Evolutionary conservation across 805 yeast genomes (phyloP).

Genomic region (Lipomyces kockii): DNA sequence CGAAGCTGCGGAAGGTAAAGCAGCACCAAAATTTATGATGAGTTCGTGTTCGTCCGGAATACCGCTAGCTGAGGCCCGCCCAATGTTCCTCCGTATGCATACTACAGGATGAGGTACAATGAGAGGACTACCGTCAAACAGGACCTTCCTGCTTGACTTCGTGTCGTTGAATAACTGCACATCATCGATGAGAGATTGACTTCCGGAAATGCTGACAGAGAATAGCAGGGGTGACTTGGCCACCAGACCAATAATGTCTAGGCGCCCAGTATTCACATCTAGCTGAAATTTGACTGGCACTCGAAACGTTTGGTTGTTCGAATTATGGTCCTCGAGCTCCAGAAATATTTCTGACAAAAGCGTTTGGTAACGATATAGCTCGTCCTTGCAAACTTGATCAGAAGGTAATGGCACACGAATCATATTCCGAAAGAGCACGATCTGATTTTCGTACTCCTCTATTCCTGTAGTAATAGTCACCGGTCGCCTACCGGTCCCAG

Average conservation of each 20-base stretch:
- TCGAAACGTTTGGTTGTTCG: neutral
- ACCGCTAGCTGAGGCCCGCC: neutral
- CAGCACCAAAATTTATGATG: constrained; percentile 28
- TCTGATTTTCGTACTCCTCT: constrained; percentile 17
- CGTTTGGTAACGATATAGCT: neutral
- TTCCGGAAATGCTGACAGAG: constrained; percentile 6
- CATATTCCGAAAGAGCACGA: constrained; percentile 14
- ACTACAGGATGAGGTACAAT: constrained; percentile 18
- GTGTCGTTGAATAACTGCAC: constrained; percentile 16
- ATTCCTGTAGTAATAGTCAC: constrained; percentile 13
- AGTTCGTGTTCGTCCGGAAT: neutral
- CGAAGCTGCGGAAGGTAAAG: constrained; percentile 17
- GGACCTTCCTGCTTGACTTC: constrained; percentile 8
- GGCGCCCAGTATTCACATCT: constrained; percentile 3
- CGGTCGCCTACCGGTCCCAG: neutral
- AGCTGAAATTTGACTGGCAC: constrained; percentile 20
- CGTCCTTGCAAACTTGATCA: constrained; percentile 6
- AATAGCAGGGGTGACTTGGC: constrained; percentile 8
- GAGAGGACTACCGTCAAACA: constrained; percentile 21
- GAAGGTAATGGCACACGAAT: constrained; percentile 8
- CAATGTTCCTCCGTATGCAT: constrained; percentile 4
- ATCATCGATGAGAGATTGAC: constrained; percentile 8
- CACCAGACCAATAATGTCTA: constrained; percentile 13
- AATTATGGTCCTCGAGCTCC: neutral
- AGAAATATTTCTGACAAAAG: constrained; percentile 5